Evolutionary conservation across 345 rosid species (phyloP), one percentile per base, ranked within the genome.

Genomic region (Arabidopsis suecica): DNA sequence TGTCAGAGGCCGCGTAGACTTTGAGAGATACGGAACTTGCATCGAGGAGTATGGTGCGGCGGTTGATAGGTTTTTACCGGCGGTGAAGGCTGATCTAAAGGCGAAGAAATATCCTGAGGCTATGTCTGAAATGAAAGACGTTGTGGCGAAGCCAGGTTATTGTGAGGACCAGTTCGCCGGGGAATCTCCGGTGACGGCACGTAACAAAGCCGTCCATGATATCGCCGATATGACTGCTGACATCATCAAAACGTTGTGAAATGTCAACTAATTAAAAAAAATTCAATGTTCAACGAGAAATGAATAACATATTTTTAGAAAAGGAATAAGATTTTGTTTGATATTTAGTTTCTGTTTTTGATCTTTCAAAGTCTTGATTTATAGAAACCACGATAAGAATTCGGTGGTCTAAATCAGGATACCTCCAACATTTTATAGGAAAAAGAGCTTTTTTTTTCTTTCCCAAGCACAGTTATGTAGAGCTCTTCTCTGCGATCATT

Each of bases 221-320:
- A 64, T 79, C 10, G 78, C 79, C 7, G 63, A 54, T 30, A 74
- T 73, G 79, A 69, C 79, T 51, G 3, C 42, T 23, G 62, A 64
- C 7, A 55, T 79, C 42, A 64, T 77, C 16, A 38, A 76, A 76
- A 47, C 48, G 22, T 55, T 59, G 32, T 28, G 32, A 28, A 28
- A 28, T 28, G 13, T 67, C 11, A 8, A 12, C 2, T 68, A 50
- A 47, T 42, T 41, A 2, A 23, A 12, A 12, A 8, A 22, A 3
- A 9, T 54, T 54, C 6, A 54, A 6, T 23, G 1, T n/a, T 55
- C 8, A 41, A 22, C 9, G 22, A 12, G 4, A 36, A 23, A 61
- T 9, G 42, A 28, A 45, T 1, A 9, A 45, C 1, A 30, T n/a
- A 5, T 9, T 9, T n/a, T 20, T 18, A 47, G 28, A 20, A 33